Evolutionary conservation across 2,329 filamentous ascomycete genomes (phyloP).

Genomic region (Alternaria ventricosa): DNA sequence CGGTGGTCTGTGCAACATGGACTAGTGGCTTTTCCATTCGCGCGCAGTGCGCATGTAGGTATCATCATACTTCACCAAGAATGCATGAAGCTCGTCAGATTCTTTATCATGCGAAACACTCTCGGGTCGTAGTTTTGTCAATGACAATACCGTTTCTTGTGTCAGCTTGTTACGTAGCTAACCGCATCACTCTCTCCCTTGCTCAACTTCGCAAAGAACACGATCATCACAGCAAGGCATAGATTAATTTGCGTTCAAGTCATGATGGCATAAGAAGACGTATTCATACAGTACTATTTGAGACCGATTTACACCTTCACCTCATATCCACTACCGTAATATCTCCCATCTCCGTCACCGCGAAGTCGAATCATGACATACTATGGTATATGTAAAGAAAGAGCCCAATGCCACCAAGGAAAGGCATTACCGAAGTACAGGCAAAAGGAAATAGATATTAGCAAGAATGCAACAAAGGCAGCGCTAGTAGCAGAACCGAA

Average conservation of each 20-base stretch:
- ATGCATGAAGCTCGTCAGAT: no score
- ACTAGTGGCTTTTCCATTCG: conserved; percentile 11
- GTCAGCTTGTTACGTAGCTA: no score
- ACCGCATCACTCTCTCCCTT: no score
- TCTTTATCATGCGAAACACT: no score
- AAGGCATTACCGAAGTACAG: conserved; percentile 19
- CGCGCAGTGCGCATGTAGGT: no score
- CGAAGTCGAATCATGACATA: conserved; percentile 37
- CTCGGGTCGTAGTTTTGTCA: no score
- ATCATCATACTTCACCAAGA: no score
- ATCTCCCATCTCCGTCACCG: conserved; percentile 23
- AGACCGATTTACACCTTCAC: conserved; percentile 20
- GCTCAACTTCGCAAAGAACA: background rate
- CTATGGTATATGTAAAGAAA: conserved; percentile 47
- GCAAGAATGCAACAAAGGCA: conserved; percentile 25
- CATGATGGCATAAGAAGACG: background rate
- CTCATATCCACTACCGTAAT: conserved; percentile 27
- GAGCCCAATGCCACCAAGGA: conserved; percentile 28
- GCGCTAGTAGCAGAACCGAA: conserved; percentile 31
- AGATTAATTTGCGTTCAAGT: background rate
- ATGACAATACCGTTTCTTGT: no score
- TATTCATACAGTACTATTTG: conserved; percentile 38
- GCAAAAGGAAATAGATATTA: conserved; percentile 35
- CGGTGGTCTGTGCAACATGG: conserved; percentile 6
- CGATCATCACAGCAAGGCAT: background rate